Evolutionary conservation across 2,329 filamentous ascomycete species (phyloP).

Genomic region (Talaromyces pinophilus): DNA sequence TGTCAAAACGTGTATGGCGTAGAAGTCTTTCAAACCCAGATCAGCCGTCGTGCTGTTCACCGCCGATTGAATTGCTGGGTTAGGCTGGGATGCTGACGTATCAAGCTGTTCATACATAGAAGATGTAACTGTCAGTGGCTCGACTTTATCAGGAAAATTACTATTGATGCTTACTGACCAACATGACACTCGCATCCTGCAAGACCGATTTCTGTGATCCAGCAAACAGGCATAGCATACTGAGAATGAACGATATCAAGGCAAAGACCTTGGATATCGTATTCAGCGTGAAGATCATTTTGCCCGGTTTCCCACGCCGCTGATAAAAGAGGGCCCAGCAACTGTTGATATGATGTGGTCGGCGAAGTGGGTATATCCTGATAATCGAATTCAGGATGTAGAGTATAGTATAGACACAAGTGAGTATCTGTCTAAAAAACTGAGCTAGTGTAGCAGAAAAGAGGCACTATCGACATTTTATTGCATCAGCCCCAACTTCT

Average conservation of each 20-base stretch:
- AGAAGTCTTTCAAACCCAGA: conserved; percentile 62
- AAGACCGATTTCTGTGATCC: conserved; percentile 59
- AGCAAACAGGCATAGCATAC: conserved; percentile 62
- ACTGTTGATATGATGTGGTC: not conserved
- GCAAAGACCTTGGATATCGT: conserved; percentile 55
- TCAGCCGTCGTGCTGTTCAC: conserved; percentile 44
- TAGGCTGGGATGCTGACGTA: conserved; percentile 56
- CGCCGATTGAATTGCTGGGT: conserved; percentile 33
- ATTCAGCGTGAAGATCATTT: conserved; percentile 22
- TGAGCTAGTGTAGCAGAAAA: too few species aligned
- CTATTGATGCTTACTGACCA: conserved; percentile 41
- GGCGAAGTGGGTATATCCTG: not conserved
- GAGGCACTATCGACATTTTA: conserved; percentile 1
- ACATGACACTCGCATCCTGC: conserved; percentile 59
- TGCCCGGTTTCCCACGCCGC: not conserved
- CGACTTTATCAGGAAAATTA: not conserved
- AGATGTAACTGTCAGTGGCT: conserved; percentile 13
- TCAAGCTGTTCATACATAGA: conserved; percentile 50
- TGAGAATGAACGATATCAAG: conserved; percentile 58
- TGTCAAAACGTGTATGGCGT: conserved; percentile 61
- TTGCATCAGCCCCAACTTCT: not conserved
- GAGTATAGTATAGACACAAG: not conserved
- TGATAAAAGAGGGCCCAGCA: not conserved
- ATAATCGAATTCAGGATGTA: not conserved
- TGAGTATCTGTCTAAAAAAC: not conserved